Evolutionary conservation across 768 basidiomycete species (phyloP).

Genomic region (Tulasnella sp.): DNA sequence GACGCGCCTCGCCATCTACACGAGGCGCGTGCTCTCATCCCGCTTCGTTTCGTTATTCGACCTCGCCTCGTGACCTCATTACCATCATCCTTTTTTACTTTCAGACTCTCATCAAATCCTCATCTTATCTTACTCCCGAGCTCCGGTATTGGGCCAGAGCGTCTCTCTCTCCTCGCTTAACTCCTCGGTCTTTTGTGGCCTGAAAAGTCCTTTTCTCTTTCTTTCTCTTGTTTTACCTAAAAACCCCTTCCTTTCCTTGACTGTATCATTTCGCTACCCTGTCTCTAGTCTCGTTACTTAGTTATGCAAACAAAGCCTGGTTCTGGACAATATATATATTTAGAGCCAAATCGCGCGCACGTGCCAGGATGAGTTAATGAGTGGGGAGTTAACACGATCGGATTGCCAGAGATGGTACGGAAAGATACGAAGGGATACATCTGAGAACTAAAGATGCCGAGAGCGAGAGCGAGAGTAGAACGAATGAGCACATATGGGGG

Average conservation of each 20-base stretch:
- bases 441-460: background rate
- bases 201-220: background rate
- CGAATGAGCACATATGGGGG: background rate
- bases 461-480: background rate
- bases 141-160: background rate
- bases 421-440: background rate
- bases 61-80: background rate
- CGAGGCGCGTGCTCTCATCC: background rate
- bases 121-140: background rate
- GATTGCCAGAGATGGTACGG: background rate
- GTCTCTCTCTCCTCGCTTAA: background rate
- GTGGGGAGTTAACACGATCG: background rate
- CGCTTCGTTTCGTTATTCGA: background rate
- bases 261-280: constrained; percentile 1
- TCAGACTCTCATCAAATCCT: background rate
- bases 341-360: background rate
- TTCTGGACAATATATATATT: background rate
- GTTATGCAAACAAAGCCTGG: constrained; percentile 1
- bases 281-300: background rate
- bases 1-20: background rate
- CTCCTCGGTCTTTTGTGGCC: background rate
- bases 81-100: background rate
- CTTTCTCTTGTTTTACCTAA: background rate
- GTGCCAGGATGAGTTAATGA: background rate
- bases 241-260: background rate